Evolutionary conservation across 331 rosid species (phyloP).

Genomic region (Phaseolus coccineus): DNA sequence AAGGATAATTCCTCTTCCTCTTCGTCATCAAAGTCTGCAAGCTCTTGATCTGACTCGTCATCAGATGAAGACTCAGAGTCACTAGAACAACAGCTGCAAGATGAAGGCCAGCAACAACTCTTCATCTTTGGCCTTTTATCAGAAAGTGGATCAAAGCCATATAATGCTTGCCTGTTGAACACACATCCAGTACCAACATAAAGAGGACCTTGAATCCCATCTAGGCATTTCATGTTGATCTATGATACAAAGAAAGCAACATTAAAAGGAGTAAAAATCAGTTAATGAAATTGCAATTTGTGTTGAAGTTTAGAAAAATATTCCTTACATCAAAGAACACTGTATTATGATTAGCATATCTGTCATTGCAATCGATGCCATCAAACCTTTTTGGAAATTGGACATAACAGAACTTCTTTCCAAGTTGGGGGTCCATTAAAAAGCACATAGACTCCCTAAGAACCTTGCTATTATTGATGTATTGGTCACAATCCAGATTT

Average conservation of each 20-base stretch:
- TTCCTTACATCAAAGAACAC: slow-evolving; percentile 86
- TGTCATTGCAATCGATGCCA: slow-evolving; percentile 74
- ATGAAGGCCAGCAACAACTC: slow-evolving; percentile 73
- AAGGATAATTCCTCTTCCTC: slow-evolving; percentile 82
- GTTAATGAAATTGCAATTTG: slow-evolving; percentile 21
- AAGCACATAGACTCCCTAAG: slow-evolving; percentile 96
- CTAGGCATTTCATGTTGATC: slow-evolving; percentile 97
- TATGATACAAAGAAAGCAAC: slow-evolving; percentile 38
- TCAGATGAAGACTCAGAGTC: slow-evolving; percentile 62
- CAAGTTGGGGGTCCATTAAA: slow-evolving; percentile 86
- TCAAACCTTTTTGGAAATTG: slow-evolving; percentile 93
- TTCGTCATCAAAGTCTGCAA: slow-evolving; percentile 76
- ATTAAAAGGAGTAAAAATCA: slow-evolving; percentile 37
- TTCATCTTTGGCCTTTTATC: slow-evolving; percentile 77
- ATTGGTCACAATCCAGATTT: slow-evolving; percentile 97
- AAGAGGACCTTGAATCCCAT: slow-evolving; percentile 97
- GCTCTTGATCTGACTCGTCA: slow-evolving; percentile 79
- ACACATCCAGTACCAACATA: slow-evolving; percentile 96
- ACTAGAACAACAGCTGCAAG: slow-evolving; percentile 71
- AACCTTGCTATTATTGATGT: slow-evolving; percentile 92
- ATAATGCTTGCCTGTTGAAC: slow-evolving; percentile 89
- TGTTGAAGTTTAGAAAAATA: background rate
- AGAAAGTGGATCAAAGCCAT: slow-evolving; percentile 82
- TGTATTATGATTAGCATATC: slow-evolving; percentile 84
- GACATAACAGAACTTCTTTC: slow-evolving; percentile 81